Base-by-base conservation (phyloP, 139 green algal genomes). In the Tetraselmis chui region DNA sequence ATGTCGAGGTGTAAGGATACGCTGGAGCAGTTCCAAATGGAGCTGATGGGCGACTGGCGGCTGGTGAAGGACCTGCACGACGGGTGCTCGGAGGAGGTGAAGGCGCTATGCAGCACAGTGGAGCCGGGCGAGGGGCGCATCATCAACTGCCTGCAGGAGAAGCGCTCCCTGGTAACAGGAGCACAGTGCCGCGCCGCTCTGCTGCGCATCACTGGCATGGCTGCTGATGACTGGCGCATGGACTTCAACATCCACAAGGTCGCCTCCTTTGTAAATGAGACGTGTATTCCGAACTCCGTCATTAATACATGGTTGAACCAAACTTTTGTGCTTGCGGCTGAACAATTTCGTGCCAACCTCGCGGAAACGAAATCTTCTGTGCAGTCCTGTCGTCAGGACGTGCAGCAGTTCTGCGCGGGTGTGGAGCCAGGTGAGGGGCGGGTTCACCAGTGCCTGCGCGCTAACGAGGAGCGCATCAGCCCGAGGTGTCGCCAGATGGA, bases 401-500 rank as follows among this genome's bases (percentile, higher is more conserved):
- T 86, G 0, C 76, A 84, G 31, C 77, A 85, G 81, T 82, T 79
- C 80, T 91, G 87, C 80, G 78, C 25, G 0, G 84, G 84, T 74
- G 82, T 87, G 30, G 77, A 84, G 78, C 76, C 59, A 23, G 80
- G 81, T 26, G 81, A 82, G 27, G 86, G 85, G 31, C 79, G 79
- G 25, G 80, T 89, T 25, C 83, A 89, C 80, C 76, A 77, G 5
- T 91, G 87, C 85, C 85, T 91, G 58, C 81, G 87, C 23, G 18
- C 45, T 24, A 83, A 75, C 24, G 31, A 59, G 24, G 82, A 79
- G n/a, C 81, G 85, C 81, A 78, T 90, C 75, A 78, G 27, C n/a
- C 31, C 78, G 29, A 78, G 32, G 5, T 90, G 88, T 77, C 81
- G 75, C 31, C 30, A 30, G 1, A 80, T 84, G 28, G 83, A 89